These are phyloP conservation scores for Rubus parviflorus DNA, from an alignment of 306 rosid genomes.

Conservation along the genomic window DNA sequence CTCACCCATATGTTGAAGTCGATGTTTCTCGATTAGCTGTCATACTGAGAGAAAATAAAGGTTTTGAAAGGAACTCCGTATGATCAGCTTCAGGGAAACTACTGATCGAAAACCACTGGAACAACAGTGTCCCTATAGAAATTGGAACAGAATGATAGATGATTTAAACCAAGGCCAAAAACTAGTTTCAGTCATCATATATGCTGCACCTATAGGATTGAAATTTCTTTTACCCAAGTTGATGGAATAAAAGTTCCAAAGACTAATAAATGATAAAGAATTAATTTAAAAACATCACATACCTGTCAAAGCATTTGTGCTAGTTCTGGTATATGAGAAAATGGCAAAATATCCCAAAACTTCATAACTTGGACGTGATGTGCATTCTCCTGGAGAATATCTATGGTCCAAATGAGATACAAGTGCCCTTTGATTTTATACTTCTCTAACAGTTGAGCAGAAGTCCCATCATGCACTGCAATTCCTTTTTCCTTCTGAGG, in stretches of 20 bases:
- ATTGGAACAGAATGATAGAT: background rate
- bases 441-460: constrained; percentile 36
- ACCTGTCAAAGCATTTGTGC: constrained; percentile 33
- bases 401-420: constrained; percentile 50
- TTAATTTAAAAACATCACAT: background rate
- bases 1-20: constrained; percentile 22
- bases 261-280: background rate
- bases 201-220: background rate
- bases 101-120: constrained; percentile 24
- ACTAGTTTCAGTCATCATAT: background rate
- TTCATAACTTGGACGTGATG: constrained; percentile 38
- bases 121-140: constrained; percentile 20
- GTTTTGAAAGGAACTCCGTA: constrained; percentile 13
- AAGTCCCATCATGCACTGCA: constrained; percentile 18
- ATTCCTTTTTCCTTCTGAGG: background rate
- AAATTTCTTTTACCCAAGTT: background rate
- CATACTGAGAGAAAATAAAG: constrained; percentile 16
- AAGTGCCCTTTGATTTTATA: constrained; percentile 39
- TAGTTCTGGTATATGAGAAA: constrained; percentile 29
- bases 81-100: background rate
- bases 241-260: background rate
- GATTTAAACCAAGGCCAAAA: background rate
- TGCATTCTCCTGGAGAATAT: constrained; percentile 38
- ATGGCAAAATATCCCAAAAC: constrained; percentile 48
- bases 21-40: constrained; percentile 10